Base-by-base conservation (phyloP, 495 filamentous ascomycete genomes). In the Tuber aestivum region DNA sequence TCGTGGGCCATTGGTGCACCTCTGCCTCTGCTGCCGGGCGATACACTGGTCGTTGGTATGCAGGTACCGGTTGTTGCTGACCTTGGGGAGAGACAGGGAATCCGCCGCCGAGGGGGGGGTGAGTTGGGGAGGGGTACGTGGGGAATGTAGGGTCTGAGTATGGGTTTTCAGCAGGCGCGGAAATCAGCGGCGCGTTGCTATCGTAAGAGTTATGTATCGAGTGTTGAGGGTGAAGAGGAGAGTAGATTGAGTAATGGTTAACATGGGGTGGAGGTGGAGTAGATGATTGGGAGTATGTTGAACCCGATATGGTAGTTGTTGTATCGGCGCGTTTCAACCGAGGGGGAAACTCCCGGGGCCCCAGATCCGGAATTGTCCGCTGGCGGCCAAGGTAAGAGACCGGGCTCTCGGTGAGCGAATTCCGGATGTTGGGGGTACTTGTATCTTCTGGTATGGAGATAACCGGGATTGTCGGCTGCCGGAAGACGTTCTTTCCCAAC, bases 391-490 rank as follows among this genome's bases (percentile, higher is more conserved):
- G 23, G 48, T 45, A 45, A 18, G 44, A 20, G 44, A n/a, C 7
- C 10, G 48, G 48, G 48, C 21, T 56, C 23, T 56, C 6, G 48
- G 48, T 10, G 23, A 56, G 12, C 23, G 7, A 56, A 56, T 56
- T n/a, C n/a, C 48, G 10, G 48, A 0, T 6, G 21, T n/a, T 50
- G 21, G 1, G 20, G 10, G 12, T 50, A n/a, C 48, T 12, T 8
- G 48, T 4, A 10, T n/a, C 23, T 16, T n/a, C 23, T 2, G 48
- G 48, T 0, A 9, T 45, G 44, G 44, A 45, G 23, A 56, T n/a
- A 2, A 88, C 86, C 9, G 92, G 92, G 40, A 94, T 76, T 0
- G 92, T 94, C 6, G 93, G 92, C 80, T 89, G 88, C 71, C 89
- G 76, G 6, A 87, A 85, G 35, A 88, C 88, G 35, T 95, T 92